Conservation (phyloP, 2,329 filamentous ascomycete genomes). For the Colletotrichum orchidophilum region DNA sequence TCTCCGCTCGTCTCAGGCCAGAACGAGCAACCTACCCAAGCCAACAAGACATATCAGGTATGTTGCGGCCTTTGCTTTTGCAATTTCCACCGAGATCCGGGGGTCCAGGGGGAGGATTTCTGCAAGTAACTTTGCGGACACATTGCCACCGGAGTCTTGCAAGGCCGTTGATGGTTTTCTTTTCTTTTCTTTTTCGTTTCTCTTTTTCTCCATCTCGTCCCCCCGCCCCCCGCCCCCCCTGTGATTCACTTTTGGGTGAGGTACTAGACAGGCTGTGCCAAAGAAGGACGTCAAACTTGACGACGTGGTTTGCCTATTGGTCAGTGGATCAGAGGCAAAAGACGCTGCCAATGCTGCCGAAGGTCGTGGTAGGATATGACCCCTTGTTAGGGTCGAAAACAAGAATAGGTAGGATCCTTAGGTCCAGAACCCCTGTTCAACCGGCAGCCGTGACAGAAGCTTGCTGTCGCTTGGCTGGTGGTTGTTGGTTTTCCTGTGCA, state of each 20-base stretch:
- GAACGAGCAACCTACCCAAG: constrained; percentile 21
- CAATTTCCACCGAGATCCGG: background rate
- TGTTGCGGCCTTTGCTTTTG: background rate
- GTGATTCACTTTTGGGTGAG: background rate
- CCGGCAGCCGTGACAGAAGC: constrained; percentile 52
- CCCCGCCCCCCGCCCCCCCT: too few species aligned
- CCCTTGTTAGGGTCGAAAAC: background rate
- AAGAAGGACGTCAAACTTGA: constrained; percentile 1
- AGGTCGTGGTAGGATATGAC: background rate
- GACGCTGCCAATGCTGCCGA: background rate
- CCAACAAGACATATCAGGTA: constrained; percentile 19
- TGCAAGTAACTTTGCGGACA: background rate
- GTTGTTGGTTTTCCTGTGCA: constrained; percentile 47
- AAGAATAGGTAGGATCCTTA: background rate
- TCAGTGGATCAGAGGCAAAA: constrained; percentile 11
- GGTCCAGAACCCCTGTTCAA: constrained; percentile 34
- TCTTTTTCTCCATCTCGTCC: too few species aligned
- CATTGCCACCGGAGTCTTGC: background rate
- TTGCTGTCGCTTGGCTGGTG: constrained; percentile 51
- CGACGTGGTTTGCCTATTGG: background rate
- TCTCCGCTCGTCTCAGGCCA: constrained; percentile 20
- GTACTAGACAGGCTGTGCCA: background rate
- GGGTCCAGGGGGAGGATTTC: background rate
- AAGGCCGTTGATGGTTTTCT: background rate
- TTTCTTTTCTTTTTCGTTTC: background rate